Evolutionary conservation across 179 eudicot species (phyloP), one percentile per base, ranked within the genome.

Genomic region (Camellia oleifera): DNA sequence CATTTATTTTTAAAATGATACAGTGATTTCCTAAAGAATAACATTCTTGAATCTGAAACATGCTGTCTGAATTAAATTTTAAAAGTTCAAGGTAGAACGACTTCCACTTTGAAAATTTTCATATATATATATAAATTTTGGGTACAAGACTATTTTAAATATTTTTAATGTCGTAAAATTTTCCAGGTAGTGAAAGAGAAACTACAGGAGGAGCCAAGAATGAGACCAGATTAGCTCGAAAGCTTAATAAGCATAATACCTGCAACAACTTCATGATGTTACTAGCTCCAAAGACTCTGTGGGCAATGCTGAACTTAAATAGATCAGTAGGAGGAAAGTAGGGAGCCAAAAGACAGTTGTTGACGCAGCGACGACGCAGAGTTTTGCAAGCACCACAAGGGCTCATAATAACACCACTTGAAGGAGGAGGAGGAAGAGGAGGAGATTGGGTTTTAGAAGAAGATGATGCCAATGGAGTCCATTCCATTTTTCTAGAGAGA

Each of bases 321-420:
- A 86, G 88, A 3, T 86, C 88, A 54, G 84, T 83, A 2, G 88
- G 88, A 4, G 88, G 88, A 62, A 86, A 86, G 64, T 86, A 86
- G 4, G 88, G 88, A 0, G 88, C 88, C 71, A 86, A 54, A 0
- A 86, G 78, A 45, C 88, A 86, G 18, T 81, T 86, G 10, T 83
- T 84, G 17, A 81, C 86, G 23, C 88, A 86, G 40, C 88, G 70
- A 17, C 88, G 88, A 4, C 86, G 84, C 23, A 86, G 79, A 44
- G 81, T 81, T 75, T 83, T 86, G 40, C 88, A 86, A 5, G 88
- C 88, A 11, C 86, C 88, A 45, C 88, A 86, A 44, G 88, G 88
- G 80, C 83, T 85, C 1, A 74, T 56, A 7, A 83, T 78, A 53
- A 79, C 83, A 32, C 32, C 32, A 26, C 32, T 26, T 26, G 32